A percentile compares a stretch with the other conserved stretches of the same genome.
These are phyloP conservation scores for Pseudopithomyces chartarum DNA, from an alignment of 2,329 filamentous ascomycete genomes.

Conservation along the genomic window DNA sequence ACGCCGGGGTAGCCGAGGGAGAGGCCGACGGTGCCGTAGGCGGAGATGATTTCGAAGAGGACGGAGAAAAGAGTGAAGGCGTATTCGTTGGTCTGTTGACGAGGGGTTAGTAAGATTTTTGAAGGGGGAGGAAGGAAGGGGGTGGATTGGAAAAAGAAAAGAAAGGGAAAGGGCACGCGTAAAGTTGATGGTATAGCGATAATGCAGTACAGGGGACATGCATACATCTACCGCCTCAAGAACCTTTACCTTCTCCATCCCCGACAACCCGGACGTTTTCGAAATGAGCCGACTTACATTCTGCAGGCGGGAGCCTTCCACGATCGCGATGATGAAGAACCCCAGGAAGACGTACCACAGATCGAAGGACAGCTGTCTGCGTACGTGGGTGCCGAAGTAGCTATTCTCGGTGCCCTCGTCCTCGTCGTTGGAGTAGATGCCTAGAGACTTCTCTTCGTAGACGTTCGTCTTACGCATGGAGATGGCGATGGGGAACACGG, in stretches of 20 bases:
- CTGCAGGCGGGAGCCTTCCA: slow-evolving; percentile 76
- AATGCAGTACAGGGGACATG: background rate
- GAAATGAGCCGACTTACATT: slow-evolving; percentile 34
- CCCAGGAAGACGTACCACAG: slow-evolving; percentile 96
- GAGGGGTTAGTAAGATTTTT: background rate
- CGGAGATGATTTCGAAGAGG: slow-evolving; percentile 50
- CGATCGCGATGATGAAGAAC: slow-evolving; percentile 88
- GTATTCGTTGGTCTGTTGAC: slow-evolving; percentile 55
- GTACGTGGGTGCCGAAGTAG: slow-evolving; percentile 89
- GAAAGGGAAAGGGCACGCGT: background rate
- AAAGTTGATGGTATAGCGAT: background rate
- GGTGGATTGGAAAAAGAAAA: background rate
- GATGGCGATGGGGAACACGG: slow-evolving; percentile 94
- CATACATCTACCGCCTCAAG: slow-evolving; percentile 1
- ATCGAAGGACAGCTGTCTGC: slow-evolving; percentile 93
- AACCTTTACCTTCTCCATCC: background rate
- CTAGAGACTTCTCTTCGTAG: slow-evolving; percentile 88
- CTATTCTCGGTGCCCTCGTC: slow-evolving; percentile 67
- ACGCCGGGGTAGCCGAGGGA: slow-evolving; percentile 78
- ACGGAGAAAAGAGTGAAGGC: slow-evolving; percentile 56
- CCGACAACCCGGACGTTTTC: background rate
- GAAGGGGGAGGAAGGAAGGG: background rate
- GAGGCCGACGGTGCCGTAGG: slow-evolving; percentile 82
- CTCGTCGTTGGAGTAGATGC: slow-evolving; percentile 65
- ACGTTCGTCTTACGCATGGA: slow-evolving; percentile 93